Conservation (phyloP, 2,329 filamentous ascomycete genomes). For the Mycosphaerelloides madeirae region DNA sequence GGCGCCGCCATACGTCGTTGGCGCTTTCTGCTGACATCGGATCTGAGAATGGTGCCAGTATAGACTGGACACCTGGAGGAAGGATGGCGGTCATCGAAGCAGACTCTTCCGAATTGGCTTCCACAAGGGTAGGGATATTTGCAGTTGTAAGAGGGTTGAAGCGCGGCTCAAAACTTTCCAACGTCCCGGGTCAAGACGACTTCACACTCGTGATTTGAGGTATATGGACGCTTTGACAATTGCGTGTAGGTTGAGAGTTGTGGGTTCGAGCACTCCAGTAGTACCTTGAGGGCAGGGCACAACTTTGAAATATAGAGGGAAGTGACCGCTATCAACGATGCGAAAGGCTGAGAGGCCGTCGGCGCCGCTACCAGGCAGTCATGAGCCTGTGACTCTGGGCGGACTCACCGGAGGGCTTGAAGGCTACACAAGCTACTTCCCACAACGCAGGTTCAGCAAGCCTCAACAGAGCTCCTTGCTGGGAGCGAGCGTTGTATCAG, state of each 20-base stretch:
- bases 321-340: too few species aligned
- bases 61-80: constrained; percentile 12
- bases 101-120: constrained; percentile 22
- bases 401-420: constrained; percentile 14
- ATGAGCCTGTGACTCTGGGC: constrained; percentile 2
- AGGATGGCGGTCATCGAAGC: constrained; percentile 22
- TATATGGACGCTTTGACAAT: too few species aligned
- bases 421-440: constrained; percentile 11
- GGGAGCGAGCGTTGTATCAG: too few species aligned
- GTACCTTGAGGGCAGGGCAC: too few species aligned
- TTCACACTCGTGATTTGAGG: too few species aligned
- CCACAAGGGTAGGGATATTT: constrained; percentile 13
- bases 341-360: neutral
- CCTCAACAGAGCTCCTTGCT: constrained; percentile 6
- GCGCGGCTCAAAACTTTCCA: constrained; percentile 16
- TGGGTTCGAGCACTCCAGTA: too few species aligned
- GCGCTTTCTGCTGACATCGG: constrained; percentile 14
- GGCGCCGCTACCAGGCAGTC: constrained; percentile 6
- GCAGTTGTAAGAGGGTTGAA: constrained; percentile 19
- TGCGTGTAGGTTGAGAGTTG: too few species aligned
- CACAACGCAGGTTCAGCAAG: constrained; percentile 11
- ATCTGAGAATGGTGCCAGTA: constrained; percentile 8
- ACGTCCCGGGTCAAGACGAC: neutral
- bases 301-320: constrained; percentile 1
- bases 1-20: constrained; percentile 20